Base-by-base conservation (phyloP, 371 early-diverging fungal species). In the Lichtheimia ramosa region DNA sequence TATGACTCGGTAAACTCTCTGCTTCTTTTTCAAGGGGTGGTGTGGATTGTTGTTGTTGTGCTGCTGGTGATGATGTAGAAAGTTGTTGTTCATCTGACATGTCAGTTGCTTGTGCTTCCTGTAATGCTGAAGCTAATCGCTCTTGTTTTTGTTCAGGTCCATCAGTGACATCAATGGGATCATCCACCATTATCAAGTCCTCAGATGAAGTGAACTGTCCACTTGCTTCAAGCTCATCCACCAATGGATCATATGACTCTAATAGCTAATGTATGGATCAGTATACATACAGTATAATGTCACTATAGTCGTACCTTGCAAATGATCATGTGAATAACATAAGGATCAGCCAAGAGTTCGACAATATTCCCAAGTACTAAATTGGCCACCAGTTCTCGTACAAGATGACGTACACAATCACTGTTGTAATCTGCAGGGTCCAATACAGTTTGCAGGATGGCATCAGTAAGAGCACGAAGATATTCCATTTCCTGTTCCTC, bases 321-420 rank as follows among this genome's bases (percentile, higher is more conserved):
- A 56, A 83, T 73, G 43, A 85, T 83, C 55, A 73, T 76, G 54
- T 85, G 81, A 39, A 85, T 71, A 50, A 81, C 82, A 51, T 82
- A 83, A 0, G 86, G 84, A 63, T 85, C 84, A 14, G 84, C 68
- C 42, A 85, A 54, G 16, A 62, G 62, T 46, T 83, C 82, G 12
- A 79, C 74, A 10, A 82, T 48, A 39, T 76, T 82, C 25, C 53
- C 61, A 15, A 85, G 61, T 0, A 85, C 81, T 1, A 85, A 46
- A 48, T 76, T 77, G 4, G 77, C 72, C 3, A 85, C 48, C 16
- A 85, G 79, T 46, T 85, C 86, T 27, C 86, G 62, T 7, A 83
- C 69, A n/a, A 85, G 73, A 50, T 79, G 75, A 5, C 84, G 75
- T 6, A 85, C 75, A 56, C 80, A 77, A 43, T 77, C 79, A 23